Evolutionary conservation across 768 basidiomycete genomes (phyloP), one percentile per base, ranked within the genome.

Genomic region (Postia placenta): DNA sequence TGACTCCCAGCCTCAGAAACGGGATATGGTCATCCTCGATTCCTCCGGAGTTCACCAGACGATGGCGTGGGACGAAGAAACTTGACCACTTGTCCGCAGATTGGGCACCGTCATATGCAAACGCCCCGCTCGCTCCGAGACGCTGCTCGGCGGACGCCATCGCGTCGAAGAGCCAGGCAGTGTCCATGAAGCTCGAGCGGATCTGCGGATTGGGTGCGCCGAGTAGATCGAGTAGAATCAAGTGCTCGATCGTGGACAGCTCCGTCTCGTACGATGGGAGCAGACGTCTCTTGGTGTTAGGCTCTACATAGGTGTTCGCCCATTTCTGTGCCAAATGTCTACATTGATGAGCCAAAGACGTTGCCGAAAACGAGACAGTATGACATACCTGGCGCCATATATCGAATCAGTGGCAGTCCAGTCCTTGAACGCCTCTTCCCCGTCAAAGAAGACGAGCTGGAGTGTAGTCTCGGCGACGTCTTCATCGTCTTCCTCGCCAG

Each of bases 1-100:
- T 88, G 14, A 98, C 92, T 2, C 96, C 96, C 53, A 72, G 69
- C 30, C 71, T 67, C 43, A 95, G 59, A 71, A 99, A 98, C 20
- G 96, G 96, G 36, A 92, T 65, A 58, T 99, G 96, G 67, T 99
- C 96, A 65, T 99, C 96, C 35, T 80, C 90, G 52, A 95, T 83
- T 57, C 81, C 78, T 2, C 80, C 81, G 17, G 67, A 61, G 51
- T 73, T 75, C 20, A 70, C 67, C 15, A 50, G 58, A 1, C 62
- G 63, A 1, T 56, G 59, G 42, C 87, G 75, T 36, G 76, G 69
- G 20, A 68, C 58, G 68, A 94, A 93, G 66, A 83, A 94, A 56
- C 84, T 85, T 5, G 52, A 66, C 75, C 76, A 81, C 45, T 69
- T 68, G 3, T 68, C 74, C n/a, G 69, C 60, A 19, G 53, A 49